A percentile compares a stretch with the other conserved stretches of the same genome.
These are phyloP conservation scores for Rhinocladiella similis DNA, from an alignment of 2,329 filamentous ascomycete genomes.

Conservation along the genomic window DNA sequence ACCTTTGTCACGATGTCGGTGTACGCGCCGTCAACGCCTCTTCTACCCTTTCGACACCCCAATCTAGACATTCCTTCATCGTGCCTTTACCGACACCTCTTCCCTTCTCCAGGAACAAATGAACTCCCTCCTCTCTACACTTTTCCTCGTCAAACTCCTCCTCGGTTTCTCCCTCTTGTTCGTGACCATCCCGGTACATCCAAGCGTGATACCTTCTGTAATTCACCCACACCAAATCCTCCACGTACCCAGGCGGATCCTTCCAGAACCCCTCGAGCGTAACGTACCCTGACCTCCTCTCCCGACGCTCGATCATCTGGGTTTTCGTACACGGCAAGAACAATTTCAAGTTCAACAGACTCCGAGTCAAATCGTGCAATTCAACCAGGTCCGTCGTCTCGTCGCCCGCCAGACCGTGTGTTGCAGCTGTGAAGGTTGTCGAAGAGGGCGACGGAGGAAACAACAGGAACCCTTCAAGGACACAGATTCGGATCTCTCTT, in stretches of 20 bases:
- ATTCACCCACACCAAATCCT: conserved; percentile 93
- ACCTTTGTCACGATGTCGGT: background rate
- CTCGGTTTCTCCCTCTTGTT: conserved; percentile 36
- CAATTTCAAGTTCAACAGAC: conserved; percentile 70
- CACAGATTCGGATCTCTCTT: conserved; percentile 55
- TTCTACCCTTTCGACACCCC: conserved; percentile 67
- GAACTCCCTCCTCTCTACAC: conserved; percentile 28
- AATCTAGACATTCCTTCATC: conserved; percentile 64
- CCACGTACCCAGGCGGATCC: conserved; percentile 91
- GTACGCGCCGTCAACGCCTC: conserved; percentile 35
- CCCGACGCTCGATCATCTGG: conserved; percentile 41
- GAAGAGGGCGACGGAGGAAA: conserved; percentile 55
- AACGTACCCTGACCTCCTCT: conserved; percentile 47
- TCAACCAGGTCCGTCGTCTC: background rate
- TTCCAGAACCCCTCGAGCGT: conserved; percentile 82
- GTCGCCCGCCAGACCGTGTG: background rate
- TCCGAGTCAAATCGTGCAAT: conserved; percentile 25
- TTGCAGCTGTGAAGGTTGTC: background rate
- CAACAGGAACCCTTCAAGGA: conserved; percentile 88
- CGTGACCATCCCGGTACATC: conserved; percentile 45
- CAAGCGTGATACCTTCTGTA: conserved; percentile 80
- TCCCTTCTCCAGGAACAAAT: conserved; percentile 39
- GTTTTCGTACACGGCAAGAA: conserved; percentile 72
- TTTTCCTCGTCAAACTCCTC: conserved; percentile 37
- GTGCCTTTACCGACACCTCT: conserved; percentile 49